phyloP scores from a whole-genome alignment of 73 alveolate genomes.

The Symbiodinium natans region DNA sequence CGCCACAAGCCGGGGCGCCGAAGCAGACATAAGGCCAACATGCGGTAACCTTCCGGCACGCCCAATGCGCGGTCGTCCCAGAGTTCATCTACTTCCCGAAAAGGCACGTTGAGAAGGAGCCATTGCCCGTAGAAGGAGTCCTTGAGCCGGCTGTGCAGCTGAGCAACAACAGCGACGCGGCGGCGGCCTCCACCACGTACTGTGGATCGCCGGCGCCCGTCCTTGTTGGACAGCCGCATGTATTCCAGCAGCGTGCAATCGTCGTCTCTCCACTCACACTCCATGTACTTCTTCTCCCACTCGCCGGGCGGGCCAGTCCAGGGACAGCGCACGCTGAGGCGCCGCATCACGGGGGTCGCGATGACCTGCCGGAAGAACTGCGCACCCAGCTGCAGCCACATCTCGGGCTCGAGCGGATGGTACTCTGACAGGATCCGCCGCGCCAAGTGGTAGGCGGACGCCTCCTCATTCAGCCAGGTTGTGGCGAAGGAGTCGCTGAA shows the following conservation, averaged over 20 bases:
- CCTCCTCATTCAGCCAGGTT: neutral
- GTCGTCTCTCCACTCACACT: neutral
- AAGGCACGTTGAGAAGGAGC: neutral
- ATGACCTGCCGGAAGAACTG: neutral
- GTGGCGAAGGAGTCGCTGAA: neutral
- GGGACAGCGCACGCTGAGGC: neutral
- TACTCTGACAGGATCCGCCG: neutral
- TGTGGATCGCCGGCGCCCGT: neutral
- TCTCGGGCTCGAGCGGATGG: neutral
- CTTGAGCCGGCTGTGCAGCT: neutral
- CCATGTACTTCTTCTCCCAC: neutral
- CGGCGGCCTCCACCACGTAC: no score
- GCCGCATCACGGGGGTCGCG: neutral
- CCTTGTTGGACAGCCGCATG: neutral
- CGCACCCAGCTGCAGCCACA: neutral
- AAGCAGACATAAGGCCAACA: neutral
- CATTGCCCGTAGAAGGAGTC: neutral
- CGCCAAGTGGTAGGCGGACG: neutral
- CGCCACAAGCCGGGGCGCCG: neutral
- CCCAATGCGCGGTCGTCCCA: neutral
- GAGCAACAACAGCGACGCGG: neutral
- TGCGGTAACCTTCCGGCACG: neutral
- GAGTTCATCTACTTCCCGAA: neutral
- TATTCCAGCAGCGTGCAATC: neutral
- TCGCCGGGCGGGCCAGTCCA: neutral